phyloP scores from a whole-genome alignment of 257 asterid genomes.

The Fraxinus excelsior region DNA sequence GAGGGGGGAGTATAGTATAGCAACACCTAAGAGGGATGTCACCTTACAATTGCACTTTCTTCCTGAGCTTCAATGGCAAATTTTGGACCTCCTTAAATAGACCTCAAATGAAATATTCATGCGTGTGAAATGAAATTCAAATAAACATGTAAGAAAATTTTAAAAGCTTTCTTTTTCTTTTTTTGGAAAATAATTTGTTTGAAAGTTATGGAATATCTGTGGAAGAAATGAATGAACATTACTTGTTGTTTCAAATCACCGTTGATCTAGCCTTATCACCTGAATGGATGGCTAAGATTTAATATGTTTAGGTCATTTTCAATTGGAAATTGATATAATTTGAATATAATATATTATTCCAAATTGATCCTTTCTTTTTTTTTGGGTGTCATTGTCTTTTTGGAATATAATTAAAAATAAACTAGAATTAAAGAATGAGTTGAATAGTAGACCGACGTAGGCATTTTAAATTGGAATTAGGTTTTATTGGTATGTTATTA shows the following conservation, averaged over 20 bases:
- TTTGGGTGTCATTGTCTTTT: conserved; percentile 26
- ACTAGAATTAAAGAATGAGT: not conserved
- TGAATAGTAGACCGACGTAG: conserved; percentile 18
- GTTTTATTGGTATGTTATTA: not conserved
- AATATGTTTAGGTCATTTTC: conserved; percentile 11
- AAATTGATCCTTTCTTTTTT: conserved; percentile 20
- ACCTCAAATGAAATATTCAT: conserved; percentile 33
- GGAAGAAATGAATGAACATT: conserved; percentile 29
- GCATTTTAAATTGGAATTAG: conserved; percentile 33
- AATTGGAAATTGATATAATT: conserved; percentile 17
- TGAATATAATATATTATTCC: conserved; percentile 31
- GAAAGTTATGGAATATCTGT: conserved; percentile 29
- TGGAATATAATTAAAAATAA: conserved; percentile 12
- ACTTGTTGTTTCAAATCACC: conserved; percentile 10
- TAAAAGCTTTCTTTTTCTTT: conserved; percentile 1
- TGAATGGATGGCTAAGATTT: conserved; percentile 33
- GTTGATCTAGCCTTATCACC: conserved; percentile 37
- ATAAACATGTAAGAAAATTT: conserved; percentile 12
- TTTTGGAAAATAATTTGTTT: not conserved
- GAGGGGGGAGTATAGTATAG: conserved; percentile 25
- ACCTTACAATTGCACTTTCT: conserved; percentile 24
- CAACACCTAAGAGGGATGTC: conserved; percentile 13
- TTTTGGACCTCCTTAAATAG: conserved; percentile 34
- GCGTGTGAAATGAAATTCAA: conserved; percentile 42
- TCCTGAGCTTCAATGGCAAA: conserved; percentile 32